Conservation (phyloP, 441 rosid genomes). For the Viola pubescens region DNA sequence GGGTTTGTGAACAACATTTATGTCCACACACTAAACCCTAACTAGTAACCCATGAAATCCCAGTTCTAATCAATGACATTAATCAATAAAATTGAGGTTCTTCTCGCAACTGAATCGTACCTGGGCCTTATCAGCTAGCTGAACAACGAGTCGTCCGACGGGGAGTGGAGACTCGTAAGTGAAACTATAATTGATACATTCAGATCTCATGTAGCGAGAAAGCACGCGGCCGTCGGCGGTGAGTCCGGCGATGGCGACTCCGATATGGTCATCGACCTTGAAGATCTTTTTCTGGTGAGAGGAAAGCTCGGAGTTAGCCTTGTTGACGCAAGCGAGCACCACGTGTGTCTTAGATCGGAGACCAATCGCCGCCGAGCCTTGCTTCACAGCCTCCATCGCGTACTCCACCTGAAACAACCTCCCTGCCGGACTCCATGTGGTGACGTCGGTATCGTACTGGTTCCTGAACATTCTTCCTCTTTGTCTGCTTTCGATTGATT, state of each 20-base stretch:
- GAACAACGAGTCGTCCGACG: conserved; percentile 91
- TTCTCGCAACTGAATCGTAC: conserved; percentile 23
- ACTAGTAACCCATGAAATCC: background rate
- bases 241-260: conserved; percentile 92
- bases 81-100: background rate
- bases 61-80: background rate
- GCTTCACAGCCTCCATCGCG: conserved; percentile 99
- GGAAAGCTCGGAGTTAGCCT: conserved; percentile 86
- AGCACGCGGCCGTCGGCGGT: conserved; percentile 97
- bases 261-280: conserved; percentile 94
- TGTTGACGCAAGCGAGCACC: conserved; percentile 80
- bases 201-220: conserved; percentile 90
- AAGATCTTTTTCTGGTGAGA: conserved; percentile 98
- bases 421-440: conserved; percentile 95
- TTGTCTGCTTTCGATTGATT: background rate
- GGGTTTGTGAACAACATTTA: too few relatives aligned
- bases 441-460: conserved; percentile 94
- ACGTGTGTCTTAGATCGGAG: conserved; percentile 91
- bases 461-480: conserved; percentile 67
- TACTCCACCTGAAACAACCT: conserved; percentile 89
- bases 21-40: background rate
- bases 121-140: conserved; percentile 97
- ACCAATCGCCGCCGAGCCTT: conserved; percentile 94
- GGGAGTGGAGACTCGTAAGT: conserved; percentile 92
- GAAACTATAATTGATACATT: conserved; percentile 75